A percentile compares a stretch with the other conserved stretches of the same genome.
Evolutionary conservation across 441 rosid genomes (phyloP).

Genomic region (Gossypium gossypioides): DNA sequence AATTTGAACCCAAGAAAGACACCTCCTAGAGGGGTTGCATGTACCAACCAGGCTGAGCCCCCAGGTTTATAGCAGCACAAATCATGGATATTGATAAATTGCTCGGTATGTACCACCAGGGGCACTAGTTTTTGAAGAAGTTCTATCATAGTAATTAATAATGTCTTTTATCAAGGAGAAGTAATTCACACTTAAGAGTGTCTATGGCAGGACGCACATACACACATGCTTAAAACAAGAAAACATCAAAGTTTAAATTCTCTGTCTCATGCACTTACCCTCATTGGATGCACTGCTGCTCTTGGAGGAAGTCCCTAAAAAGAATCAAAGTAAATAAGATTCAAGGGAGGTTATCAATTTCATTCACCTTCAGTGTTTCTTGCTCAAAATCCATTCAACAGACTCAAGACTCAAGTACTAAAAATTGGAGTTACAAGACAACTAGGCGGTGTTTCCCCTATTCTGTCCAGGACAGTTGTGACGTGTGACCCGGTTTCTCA

Average conservation of each 20-base stretch:
- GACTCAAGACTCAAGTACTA: neutral
- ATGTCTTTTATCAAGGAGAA: neutral
- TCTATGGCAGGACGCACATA: neutral
- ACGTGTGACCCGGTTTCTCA: neutral
- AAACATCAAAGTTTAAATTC: constrained; percentile 17
- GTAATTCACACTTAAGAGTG: neutral
- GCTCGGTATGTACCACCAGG: neutral
- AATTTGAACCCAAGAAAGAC: neutral
- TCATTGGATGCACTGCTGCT: constrained; percentile 97
- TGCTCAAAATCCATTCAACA: neutral
- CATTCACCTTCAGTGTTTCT: neutral
- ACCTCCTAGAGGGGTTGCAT: neutral
- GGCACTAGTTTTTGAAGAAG: neutral
- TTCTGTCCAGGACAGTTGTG: neutral
- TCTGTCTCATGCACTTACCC: constrained; percentile 56
- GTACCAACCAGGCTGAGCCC: neutral
- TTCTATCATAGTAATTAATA: neutral
- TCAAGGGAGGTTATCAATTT: constrained; percentile 2
- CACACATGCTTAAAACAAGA: neutral
- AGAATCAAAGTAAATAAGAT: neutral
- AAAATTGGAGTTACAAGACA: neutral
- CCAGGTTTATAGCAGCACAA: neutral
- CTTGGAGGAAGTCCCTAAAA: constrained; percentile 95
- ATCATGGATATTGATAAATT: neutral
- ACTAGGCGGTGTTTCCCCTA: neutral